phyloP scores from a whole-genome alignment of 352 stramenopile genomes.

The Phytopythium ostracodes region DNA sequence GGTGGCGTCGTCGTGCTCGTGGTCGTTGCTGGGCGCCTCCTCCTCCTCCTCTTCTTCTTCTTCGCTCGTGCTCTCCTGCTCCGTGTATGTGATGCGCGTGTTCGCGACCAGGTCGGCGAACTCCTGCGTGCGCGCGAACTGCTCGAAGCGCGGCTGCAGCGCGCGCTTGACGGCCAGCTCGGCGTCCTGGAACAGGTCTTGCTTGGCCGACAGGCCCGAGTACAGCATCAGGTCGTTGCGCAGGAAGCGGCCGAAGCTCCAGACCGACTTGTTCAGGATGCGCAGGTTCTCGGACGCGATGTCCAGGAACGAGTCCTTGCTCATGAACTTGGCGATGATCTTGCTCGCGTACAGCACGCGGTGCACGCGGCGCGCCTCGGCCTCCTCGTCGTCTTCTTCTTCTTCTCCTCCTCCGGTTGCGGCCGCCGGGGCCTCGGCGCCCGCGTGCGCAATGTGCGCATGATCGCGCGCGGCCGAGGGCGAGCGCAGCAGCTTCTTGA shows the following conservation, averaged over 20 bases:
- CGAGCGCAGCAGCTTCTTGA: conserved; percentile 69
- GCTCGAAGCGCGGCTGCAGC: conserved; percentile 64
- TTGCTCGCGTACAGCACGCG: conserved; percentile 77
- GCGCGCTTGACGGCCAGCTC: conserved; percentile 67
- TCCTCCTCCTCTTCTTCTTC: conserved; percentile 11
- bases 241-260: conserved; percentile 70
- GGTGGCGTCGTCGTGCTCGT: conserved; percentile 6
- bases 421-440: conserved; percentile 3
- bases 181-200: conserved; percentile 73
- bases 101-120: conserved; percentile 53
- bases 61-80: conserved; percentile 15
- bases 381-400: conserved; percentile 18
- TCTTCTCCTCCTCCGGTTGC: too few species aligned
- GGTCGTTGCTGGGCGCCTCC: neutral
- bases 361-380: conserved; percentile 21
- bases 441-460: conserved; percentile 7
- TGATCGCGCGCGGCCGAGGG: conserved; percentile 9
- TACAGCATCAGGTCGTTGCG: conserved; percentile 77
- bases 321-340: conserved; percentile 88
- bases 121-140: conserved; percentile 52
- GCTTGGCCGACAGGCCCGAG: conserved; percentile 63
- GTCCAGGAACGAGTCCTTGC: conserved; percentile 72
- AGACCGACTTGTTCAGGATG: conserved; percentile 80
- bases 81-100: conserved; percentile 48
- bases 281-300: conserved; percentile 72